Conservation (phyloP, 345 rosid genomes). For the Aethionema arabicum region DNA sequence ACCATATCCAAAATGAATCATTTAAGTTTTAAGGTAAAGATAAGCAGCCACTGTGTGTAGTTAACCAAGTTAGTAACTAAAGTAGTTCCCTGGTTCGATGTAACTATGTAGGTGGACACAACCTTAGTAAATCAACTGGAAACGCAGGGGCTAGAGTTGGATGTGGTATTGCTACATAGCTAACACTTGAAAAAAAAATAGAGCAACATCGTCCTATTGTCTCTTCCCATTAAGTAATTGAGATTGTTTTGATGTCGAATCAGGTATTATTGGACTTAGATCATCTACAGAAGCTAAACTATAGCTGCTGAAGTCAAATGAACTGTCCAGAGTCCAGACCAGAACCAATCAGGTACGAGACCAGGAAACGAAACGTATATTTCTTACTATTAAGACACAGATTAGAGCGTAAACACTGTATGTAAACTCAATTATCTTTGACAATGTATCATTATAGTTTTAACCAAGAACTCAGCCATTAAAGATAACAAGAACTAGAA, state of each 20-base stretch:
- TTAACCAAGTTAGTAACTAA: not conserved
- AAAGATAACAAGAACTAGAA: conserved; percentile 17
- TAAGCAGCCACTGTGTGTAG: not conserved
- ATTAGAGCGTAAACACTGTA: conserved; percentile 14
- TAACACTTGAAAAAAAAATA: not conserved
- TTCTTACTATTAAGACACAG: not conserved
- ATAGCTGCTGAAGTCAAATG: conserved; percentile 18
- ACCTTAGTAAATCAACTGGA: conserved; percentile 88
- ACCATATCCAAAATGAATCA: not conserved
- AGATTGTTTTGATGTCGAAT: conserved; percentile 16
- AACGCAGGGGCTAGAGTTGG: conserved; percentile 94
- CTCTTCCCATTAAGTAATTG: not conserved
- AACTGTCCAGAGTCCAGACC: conserved; percentile 7
- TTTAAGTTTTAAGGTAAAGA: not conserved
- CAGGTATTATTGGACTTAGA: conserved; percentile 88
- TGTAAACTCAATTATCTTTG: conserved; percentile 6
- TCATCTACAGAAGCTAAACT: conserved; percentile 53
- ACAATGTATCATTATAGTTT: conserved; percentile 12
- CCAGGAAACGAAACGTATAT: conserved; percentile 19
- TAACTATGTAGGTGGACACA: conserved; percentile 67
- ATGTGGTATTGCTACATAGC: conserved; percentile 54
- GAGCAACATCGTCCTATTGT: not conserved
- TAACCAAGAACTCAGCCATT: conserved; percentile 20
- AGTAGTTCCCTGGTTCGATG: conserved; percentile 1
- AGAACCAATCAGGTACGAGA: not conserved